Evolutionary conservation across 169 alveolate species (phyloP), one percentile per base, ranked within the genome.

Genomic region (Miamiensis avidus): DNA sequence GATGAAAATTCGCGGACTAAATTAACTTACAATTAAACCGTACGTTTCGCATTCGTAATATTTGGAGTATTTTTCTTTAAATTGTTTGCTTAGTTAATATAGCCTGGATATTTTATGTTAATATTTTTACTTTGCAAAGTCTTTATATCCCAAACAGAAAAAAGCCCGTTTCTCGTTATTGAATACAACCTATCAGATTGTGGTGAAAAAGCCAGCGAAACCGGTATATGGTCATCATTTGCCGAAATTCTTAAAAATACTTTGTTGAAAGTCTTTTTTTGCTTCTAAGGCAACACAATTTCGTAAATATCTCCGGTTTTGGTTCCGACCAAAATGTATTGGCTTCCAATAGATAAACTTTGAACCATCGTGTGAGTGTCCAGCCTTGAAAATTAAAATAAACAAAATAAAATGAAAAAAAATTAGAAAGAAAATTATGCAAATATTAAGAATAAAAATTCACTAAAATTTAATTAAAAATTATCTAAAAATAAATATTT

Each of bases 231-330:
- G 78, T 83, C 74, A 85, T 82, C 31, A 86, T 81, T 33, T 29
- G 32, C 27, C 72, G 78, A 26, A 85, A 82, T 29, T 86, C 91
- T 82, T 65, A 77, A 69, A 88, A 81, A 0, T 34, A 32, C 31
- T 88, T 83, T 77, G n/a, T 77, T 78, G 20, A 79, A 74, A 78
- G 79, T 83, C n/a, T 82, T 32, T 65, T 86, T 88, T 31, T 49
- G 76, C 34, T 88, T 84, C 29, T 88, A 85, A 34, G 94, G 91
- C 79, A 89, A 82, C 32, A 82, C 87, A 31, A 91, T 78, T 87
- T 95, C 96, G 77, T 82, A 92, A n/a, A 95, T 87, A 82, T 89
- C 94, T 6, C 97, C 97, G 83, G 92, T 91, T 87, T 92, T 90
- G 0, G 96, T 95, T 31, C 97, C 97, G 65, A 93, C 91, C n/a